A percentile compares a stretch with the other conserved stretches of the same genome.
Conservation (phyloP, 306 rosid genomes). For the Cucurbita argyrosperma region DNA sequence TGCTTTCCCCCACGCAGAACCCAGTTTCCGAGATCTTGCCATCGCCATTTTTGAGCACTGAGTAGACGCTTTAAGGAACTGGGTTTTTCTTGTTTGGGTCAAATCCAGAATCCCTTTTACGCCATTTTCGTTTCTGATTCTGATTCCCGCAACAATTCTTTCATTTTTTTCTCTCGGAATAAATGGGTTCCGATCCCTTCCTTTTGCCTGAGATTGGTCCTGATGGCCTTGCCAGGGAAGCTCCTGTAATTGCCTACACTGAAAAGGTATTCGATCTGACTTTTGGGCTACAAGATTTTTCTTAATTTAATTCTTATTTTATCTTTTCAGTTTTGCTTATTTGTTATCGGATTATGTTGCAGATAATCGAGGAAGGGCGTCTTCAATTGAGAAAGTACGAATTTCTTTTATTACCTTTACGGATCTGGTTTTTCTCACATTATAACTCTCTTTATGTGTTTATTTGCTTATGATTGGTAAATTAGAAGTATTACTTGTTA, state of each 20-base stretch:
- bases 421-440: neutral
- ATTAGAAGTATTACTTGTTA: neutral
- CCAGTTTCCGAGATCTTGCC: neutral
- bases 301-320: neutral
- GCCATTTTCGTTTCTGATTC: neutral
- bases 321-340: neutral
- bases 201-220: constrained; percentile 77
- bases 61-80: neutral
- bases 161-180: neutral
- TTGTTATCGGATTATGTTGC: constrained; percentile 8
- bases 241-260: constrained; percentile 68
- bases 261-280: constrained; percentile 42
- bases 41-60: neutral
- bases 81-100: neutral
- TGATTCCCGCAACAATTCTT: neutral
- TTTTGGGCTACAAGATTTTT: neutral
- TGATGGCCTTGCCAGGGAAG: constrained; percentile 70
- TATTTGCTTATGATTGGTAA: neutral
- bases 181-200: constrained; percentile 52
- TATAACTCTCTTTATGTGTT: neutral
- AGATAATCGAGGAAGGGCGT: constrained; percentile 75
- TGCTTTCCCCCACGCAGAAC: neutral
- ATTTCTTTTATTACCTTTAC: neutral
- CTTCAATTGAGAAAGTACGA: constrained; percentile 62
- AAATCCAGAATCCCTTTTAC: constrained; percentile 6